A percentile compares a stretch with the other conserved stretches of the same genome.
phyloP scores from a whole-genome alignment of 352 stramenopile species.

The Phytopythium vexans region DNA sequence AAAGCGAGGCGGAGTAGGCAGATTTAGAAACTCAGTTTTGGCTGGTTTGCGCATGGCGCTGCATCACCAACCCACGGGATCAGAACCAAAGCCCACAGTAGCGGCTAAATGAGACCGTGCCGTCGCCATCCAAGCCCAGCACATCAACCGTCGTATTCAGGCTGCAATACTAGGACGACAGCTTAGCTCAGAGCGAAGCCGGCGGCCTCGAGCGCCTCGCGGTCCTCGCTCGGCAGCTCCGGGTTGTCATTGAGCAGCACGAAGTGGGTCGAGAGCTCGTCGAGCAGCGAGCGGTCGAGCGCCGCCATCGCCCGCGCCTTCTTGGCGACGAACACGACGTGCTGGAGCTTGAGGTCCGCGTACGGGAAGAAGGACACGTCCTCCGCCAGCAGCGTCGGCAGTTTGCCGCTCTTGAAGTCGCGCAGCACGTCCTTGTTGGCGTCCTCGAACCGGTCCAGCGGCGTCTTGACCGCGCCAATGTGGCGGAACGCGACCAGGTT shows the following conservation, averaged over 20 bases:
- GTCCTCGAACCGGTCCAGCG: slow-evolving; percentile 62
- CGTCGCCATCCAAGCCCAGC: not conserved
- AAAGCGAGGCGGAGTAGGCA: no score
- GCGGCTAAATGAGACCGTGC: no score
- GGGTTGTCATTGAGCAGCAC: slow-evolving; percentile 51
- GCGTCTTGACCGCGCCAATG: slow-evolving; percentile 66
- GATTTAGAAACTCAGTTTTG: no score
- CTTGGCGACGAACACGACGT: slow-evolving; percentile 66
- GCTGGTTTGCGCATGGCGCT: no score
- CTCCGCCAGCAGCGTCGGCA: slow-evolving; percentile 58
- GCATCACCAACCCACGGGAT: no score
- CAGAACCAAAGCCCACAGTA: no score
- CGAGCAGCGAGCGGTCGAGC: slow-evolving; percentile 41
- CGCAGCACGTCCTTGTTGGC: slow-evolving; percentile 56
- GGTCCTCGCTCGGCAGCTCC: slow-evolving; percentile 26
- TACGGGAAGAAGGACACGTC: slow-evolving; percentile 68
- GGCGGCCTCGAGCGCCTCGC: slow-evolving; percentile 20
- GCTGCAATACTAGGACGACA: not conserved
- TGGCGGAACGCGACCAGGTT: slow-evolving; percentile 51
- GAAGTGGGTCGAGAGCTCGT: slow-evolving; percentile 40
- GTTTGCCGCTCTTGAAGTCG: slow-evolving; percentile 58
- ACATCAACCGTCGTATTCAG: not conserved
- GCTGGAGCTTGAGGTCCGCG: slow-evolving; percentile 42
- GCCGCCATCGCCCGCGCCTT: slow-evolving; percentile 32
- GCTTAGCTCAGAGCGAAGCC: slow-evolving; percentile 20